Evolutionary conservation across 2,329 filamentous ascomycete species (phyloP).

Genomic region (Ophiostoma australiae): DNA sequence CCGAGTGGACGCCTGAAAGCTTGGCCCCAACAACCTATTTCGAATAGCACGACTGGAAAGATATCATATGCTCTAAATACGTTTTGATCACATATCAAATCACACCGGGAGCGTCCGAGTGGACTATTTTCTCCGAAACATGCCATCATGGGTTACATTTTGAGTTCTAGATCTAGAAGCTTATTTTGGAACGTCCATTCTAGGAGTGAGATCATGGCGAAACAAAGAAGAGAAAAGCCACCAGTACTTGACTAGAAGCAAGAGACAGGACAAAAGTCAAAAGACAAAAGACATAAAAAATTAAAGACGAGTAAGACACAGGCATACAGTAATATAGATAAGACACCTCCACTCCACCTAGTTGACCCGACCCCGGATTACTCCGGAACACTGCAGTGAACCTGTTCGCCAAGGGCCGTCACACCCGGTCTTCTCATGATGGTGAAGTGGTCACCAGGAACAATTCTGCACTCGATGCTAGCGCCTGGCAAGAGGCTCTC

Average conservation of each 20-base stretch:
- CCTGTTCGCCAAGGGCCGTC: neutral
- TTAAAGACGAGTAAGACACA: neutral
- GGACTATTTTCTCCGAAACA: neutral
- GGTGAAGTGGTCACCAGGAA: slow-evolving; percentile 71
- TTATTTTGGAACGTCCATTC: neutral
- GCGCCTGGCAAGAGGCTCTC: slow-evolving; percentile 57
- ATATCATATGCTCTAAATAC: neutral
- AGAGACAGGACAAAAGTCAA: neutral
- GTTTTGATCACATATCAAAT: neutral
- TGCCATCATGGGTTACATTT: neutral
- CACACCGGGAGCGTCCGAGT: neutral
- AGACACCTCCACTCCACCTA: neutral
- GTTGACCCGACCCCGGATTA: neutral
- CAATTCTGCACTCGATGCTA: slow-evolving; percentile 60
- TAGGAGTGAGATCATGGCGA: neutral
- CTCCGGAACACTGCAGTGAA: slow-evolving; percentile 7
- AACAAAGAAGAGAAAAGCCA: neutral
- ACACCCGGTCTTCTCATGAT: slow-evolving; percentile 61
- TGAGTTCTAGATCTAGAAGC: neutral
- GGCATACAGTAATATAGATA: neutral
- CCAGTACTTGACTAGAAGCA: neutral
- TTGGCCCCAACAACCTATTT: neutral
- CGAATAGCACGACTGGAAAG: neutral
- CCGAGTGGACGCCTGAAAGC: neutral
- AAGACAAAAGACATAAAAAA: neutral